phyloP scores from a whole-genome alignment of 257 asterid species.

The Prunella vulgaris region DNA sequence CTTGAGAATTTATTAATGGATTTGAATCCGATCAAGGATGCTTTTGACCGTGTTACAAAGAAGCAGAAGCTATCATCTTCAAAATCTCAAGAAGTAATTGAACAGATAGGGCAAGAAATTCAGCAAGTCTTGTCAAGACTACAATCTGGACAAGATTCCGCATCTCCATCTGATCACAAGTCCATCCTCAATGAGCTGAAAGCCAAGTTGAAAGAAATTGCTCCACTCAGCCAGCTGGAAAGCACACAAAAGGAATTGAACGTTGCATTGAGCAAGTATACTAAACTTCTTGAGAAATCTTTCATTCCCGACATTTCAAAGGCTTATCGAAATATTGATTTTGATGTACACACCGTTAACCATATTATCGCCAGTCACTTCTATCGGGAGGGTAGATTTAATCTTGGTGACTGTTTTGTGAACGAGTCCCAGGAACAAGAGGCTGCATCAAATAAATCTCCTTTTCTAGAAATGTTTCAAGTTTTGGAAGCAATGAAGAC shows the following conservation, averaged over 20 bases:
- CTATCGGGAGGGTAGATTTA: conserved; percentile 78
- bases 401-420: conserved; percentile 72
- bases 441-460: conserved; percentile 47
- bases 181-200: conserved; percentile 54
- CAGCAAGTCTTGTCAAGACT: conserved; percentile 63
- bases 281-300: conserved; percentile 73
- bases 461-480: conserved; percentile 61
- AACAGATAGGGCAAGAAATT: conserved; percentile 62
- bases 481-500: conserved; percentile 73
- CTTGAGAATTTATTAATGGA: conserved; percentile 51
- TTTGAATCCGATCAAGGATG: conserved; percentile 72
- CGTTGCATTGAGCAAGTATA: conserved; percentile 70
- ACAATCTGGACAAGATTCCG: conserved; percentile 39
- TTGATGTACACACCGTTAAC: conserved; percentile 58
- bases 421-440: conserved; percentile 54
- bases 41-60: conserved; percentile 83
- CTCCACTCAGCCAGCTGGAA: conserved; percentile 77
- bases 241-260: conserved; percentile 73
- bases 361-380: conserved; percentile 83
- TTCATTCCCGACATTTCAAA: conserved; percentile 83
- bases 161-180: conserved; percentile 44
- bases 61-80: conserved; percentile 77
- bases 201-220: conserved; percentile 62
- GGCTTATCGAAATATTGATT: conserved; percentile 76
- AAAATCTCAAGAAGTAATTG: conserved; percentile 72